A percentile compares a stretch with the other conserved stretches of the same genome.
These are phyloP conservation scores for Hypoxylon rickii DNA, from an alignment of 495 filamentous ascomycete genomes.

Conservation along the genomic window DNA sequence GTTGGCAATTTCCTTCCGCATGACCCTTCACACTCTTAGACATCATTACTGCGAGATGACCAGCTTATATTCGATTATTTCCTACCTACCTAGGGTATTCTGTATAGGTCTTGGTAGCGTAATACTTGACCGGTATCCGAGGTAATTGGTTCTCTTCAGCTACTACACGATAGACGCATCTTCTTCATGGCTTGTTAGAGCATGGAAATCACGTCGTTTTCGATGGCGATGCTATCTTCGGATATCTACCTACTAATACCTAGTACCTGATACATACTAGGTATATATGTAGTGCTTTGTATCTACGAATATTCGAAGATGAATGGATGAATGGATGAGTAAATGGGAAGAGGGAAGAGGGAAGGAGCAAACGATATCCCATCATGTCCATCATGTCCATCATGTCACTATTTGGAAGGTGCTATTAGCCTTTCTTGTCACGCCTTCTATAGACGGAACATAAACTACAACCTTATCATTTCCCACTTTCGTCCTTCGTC, in stretches of 20 bases:
- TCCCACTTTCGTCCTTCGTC: not conserved
- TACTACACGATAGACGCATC: slow-evolving; percentile 25
- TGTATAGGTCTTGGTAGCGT: slow-evolving; percentile 19
- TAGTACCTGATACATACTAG: too few relatives aligned
- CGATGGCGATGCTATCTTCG: slow-evolving; percentile 2
- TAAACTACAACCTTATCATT: slow-evolving; percentile 15
- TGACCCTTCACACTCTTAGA: slow-evolving; percentile 44
- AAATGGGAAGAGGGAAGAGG: not conserved
- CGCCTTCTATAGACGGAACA: slow-evolving; percentile 29
- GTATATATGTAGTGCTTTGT: too few relatives aligned
- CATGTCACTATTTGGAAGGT: slow-evolving; percentile 33
- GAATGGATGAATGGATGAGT: too few relatives aligned
- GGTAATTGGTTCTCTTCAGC: not conserved
- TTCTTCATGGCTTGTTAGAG: slow-evolving; percentile 18
- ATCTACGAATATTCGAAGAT: too few relatives aligned
- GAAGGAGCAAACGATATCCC: slow-evolving; percentile 17
- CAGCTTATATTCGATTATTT: not conserved
- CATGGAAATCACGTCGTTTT: slow-evolving; percentile 7
- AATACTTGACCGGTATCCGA: slow-evolving; percentile 1
- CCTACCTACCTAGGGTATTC: slow-evolving; percentile 1
- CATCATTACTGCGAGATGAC: too few relatives aligned
- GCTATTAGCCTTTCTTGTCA: slow-evolving; percentile 16
- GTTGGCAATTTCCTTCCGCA: slow-evolving; percentile 95
- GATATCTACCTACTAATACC: too few relatives aligned
- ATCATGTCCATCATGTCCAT: not conserved